Evolutionary conservation across 345 rosid species (phyloP).

Genomic region (Lepidium sativum): DNA sequence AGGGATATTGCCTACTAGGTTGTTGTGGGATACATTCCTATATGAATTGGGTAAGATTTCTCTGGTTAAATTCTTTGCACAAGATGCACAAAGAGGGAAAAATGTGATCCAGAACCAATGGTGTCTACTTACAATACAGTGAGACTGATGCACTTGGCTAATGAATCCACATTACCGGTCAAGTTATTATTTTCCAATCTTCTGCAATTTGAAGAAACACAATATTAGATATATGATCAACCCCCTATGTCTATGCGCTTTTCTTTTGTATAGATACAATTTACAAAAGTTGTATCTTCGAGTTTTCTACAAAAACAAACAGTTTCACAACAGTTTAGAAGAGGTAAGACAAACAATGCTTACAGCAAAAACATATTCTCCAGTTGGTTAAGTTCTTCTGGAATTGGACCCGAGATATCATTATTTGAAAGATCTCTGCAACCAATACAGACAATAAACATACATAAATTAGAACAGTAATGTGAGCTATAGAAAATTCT

Average conservation of each 20-base stretch:
- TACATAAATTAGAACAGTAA: neutral
- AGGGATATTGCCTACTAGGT: slow-evolving; percentile 71
- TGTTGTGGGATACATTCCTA: slow-evolving; percentile 85
- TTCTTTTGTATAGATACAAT: neutral
- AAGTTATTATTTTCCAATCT: slow-evolving; percentile 72
- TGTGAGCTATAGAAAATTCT: neutral
- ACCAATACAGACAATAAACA: slow-evolving; percentile 4
- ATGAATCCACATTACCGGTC: slow-evolving; percentile 63
- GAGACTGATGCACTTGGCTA: slow-evolving; percentile 69
- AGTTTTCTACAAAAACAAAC: neutral
- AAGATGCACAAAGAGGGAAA: neutral
- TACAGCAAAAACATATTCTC: slow-evolving; percentile 63
- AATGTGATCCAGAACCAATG: neutral
- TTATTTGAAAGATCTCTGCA: slow-evolving; percentile 86
- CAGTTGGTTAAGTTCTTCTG: slow-evolving; percentile 73
- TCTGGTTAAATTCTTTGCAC: neutral
- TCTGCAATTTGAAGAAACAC: slow-evolving; percentile 36
- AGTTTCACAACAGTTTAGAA: neutral
- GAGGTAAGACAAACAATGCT: slow-evolving; percentile 17
- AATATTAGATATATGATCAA: neutral
- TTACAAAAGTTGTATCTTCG: neutral
- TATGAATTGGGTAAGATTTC: neutral
- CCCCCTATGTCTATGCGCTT: neutral
- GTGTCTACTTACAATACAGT: slow-evolving; percentile 46
- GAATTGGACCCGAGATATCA: slow-evolving; percentile 69